Base-by-base conservation (phyloP, 768 basidiomycete genomes). In the Boletus pseudopeckii region DNA sequence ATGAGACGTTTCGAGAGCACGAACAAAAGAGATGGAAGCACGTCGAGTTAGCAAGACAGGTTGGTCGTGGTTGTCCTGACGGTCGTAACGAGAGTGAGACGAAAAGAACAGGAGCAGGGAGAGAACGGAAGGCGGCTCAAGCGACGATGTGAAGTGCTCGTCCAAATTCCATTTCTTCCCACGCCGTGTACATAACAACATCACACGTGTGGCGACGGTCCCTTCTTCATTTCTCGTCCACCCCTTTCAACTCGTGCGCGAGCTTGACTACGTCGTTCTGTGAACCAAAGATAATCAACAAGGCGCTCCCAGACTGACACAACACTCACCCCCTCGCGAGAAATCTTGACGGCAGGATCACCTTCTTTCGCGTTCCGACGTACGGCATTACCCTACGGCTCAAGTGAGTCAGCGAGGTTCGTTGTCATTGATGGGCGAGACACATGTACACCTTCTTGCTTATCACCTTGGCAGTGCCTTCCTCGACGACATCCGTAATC, bases 191-290 rank as follows among this genome's bases (percentile, higher is more conserved):
- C 44, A 52, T 41, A 47, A 60, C 36, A 33, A 43, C 44, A 48
- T 18, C 13, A 45, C 34, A 43, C 28, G 28, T 63, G 49, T n/a
- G 64, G 38, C 37, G 44, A 41, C 49, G 1, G 17, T 8, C 20
- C 18, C 44, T 26, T 36, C 13, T 18, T 51, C 41, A 41, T 14
- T 28, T 56, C 8, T 72, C 64, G 42, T 74, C 72, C 13, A 74
- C 73, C 54, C 75, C 71, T 38, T 77, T 75, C 56, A 81, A 55
- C 64, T 81, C 78, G 52, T 79, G 77, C 0, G 77, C 77, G 8
- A 77, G 67, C 72, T 80, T 80, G 44, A 80, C 78, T 3, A 78
- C 77, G 55, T 80, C 72, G 52, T 79, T 81, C 77, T 80, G 30
- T 20, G 15, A n/a, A n/a, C 18, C 22, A 20, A 8, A 39, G 22